Percentiles rank a stretch among this genome's conserved stretches.
phyloP scores from a whole-genome alignment of 306 rosid species.

The Rosa rugosa region DNA sequence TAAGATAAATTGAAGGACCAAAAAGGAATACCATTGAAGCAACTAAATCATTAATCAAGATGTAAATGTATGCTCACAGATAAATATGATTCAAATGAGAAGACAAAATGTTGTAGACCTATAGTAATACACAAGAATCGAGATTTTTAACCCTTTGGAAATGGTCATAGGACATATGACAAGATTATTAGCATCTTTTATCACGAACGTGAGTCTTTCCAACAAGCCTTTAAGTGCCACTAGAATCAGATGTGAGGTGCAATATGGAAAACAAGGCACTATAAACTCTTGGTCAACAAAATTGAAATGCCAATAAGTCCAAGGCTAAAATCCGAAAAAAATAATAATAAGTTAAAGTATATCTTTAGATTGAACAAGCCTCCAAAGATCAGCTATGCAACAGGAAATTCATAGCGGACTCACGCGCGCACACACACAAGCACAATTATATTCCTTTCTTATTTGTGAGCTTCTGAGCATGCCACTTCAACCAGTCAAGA shows the following conservation, averaged over 20 bases:
- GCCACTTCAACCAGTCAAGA: conserved; percentile 2
- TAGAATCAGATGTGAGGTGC: not conserved
- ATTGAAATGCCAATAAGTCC: not conserved
- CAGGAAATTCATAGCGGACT: not conserved
- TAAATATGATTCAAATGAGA: not conserved
- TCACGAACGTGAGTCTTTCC: not conserved
- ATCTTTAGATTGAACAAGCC: not conserved
- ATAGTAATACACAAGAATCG: not conserved
- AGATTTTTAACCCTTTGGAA: not conserved
- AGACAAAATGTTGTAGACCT: not conserved
- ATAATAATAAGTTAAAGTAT: not conserved
- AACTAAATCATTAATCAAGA: not conserved
- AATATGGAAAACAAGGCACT: not conserved
- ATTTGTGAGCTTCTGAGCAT: not conserved
- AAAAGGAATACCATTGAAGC: conserved; percentile 1
- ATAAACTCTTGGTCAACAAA: not conserved
- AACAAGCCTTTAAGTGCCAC: not conserved
- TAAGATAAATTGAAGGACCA: conserved; percentile 17
- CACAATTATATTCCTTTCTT: not conserved
- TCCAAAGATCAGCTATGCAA: conserved; percentile 8
- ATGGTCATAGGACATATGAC: not conserved
- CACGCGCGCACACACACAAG: not conserved
- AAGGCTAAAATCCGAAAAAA: not conserved
- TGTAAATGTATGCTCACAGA: conserved; percentile 8
- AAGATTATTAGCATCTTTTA: not conserved